Evolutionary conservation across 1,284 basidiomycete species (phyloP).

Genomic region (Cryptococcus floricola): DNA sequence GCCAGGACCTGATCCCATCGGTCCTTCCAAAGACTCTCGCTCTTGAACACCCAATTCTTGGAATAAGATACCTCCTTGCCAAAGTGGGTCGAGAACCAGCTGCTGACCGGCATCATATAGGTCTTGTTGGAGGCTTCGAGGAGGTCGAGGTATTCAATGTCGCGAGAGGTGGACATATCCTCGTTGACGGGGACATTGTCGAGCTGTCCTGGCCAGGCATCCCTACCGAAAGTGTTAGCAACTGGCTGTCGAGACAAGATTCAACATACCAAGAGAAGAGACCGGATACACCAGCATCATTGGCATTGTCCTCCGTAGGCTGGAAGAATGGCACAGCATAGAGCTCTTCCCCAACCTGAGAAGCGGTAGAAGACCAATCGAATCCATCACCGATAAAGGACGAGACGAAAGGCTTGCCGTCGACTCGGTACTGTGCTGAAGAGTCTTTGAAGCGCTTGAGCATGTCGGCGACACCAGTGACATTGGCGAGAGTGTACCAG

Average conservation of each 20-base stretch:
- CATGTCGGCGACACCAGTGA: conserved; percentile 20
- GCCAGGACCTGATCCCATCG: conserved; percentile 47
- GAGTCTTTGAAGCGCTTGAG: conserved; percentile 28
- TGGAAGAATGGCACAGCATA: conserved; percentile 43
- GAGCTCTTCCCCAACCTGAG: conserved; percentile 27
- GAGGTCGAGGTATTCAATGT: conserved; percentile 32
- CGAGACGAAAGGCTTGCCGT: conserved; percentile 43
- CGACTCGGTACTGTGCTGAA: conserved; percentile 34
- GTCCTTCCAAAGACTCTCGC: conserved; percentile 45
- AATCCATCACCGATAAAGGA: conserved; percentile 47
- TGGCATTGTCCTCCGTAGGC: conserved; percentile 23
- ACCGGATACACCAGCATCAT: conserved; percentile 28
- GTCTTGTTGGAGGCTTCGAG: conserved; percentile 20
- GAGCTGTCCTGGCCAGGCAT: conserved; percentile 41
- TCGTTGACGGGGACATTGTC: conserved; percentile 37
- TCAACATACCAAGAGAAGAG: conserved; percentile 43
- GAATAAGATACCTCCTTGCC: conserved; percentile 40
- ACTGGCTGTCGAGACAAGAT: not conserved
- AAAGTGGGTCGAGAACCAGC: conserved; percentile 50
- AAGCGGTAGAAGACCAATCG: conserved; percentile 32
- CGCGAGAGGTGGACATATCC: conserved; percentile 27
- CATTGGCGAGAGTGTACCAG: conserved; percentile 34
- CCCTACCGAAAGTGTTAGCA: conserved; percentile 12
- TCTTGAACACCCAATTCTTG: conserved; percentile 49
- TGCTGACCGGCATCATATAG: conserved; percentile 48